Evolutionary conservation across 441 rosid genomes (phyloP), one percentile per base, ranked within the genome.

Genomic region (Bruguiera hainesii): DNA sequence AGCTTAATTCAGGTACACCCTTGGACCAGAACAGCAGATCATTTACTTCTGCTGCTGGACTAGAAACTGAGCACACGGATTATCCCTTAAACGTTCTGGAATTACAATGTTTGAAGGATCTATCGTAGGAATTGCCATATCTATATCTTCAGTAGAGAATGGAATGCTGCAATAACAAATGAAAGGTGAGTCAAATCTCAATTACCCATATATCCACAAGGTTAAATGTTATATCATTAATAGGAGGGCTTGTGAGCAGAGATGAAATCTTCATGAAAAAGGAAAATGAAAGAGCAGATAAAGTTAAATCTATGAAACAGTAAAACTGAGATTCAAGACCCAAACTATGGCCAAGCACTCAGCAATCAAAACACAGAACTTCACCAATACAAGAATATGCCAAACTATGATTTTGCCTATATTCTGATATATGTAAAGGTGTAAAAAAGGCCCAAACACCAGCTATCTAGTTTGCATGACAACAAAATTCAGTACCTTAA

Each of bases 101-200:
- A 81, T 72, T 69, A 84, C 87, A 49, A 86, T 65, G 58, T 78
- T 84, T 49, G 90, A 79, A 69, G 98, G 94, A 70, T 91, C 98
- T 61, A 86, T 82, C 16, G 78, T 75, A 6, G 99, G 98, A 74
- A 94, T 87, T 6, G 98, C 97, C 80, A 84, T 92, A 74, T 92
- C 99, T 76, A 94, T 89, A 76, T 92, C 99, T 75, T 92, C 99
- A 1, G 94, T 88, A 13, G 95, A 95, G 82, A 92, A 92, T 1
- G 99, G 99, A 65, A 95, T 90, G 87, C 99, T 95, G 84, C 85
- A 76, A 66, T 58, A 62, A 67, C 55, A 69, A 64, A 42, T 56
- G 62, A 35, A 25, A 1, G 15, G 19, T n/a, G 3, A 9, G 33
- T 23, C 6, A 35, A 35, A 33, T 28, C 46, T 11, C 56, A 35